Base-by-base conservation (phyloP, 2,329 filamentous ascomycete species). In the Ascocoryne sarcoides region DNA sequence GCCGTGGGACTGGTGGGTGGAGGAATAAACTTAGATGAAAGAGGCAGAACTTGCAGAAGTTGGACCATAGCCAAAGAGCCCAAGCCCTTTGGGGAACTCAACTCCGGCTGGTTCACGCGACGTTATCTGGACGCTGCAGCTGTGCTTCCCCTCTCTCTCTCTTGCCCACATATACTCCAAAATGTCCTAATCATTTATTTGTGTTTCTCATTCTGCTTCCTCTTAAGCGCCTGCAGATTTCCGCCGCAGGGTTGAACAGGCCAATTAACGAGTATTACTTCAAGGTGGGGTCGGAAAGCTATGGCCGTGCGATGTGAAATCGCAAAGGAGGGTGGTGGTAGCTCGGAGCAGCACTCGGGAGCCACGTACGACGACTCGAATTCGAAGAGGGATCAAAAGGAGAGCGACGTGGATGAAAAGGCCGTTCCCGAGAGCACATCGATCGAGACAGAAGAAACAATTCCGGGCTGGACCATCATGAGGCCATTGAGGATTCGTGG, bases 401-500 rank as follows among this genome's bases (percentile, higher is more conserved):
- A 20, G 8, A 35, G n/a, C 10, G 19, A 15, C 32, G 4, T 10
- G 5, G 20, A 19, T n/a, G 32, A 35, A 4, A 35, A 35, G 32
- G 4, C 9, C 17, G 17, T 4, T 12, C 12, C 8, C 3, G 32
- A 19, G 17, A n/a, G 14, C 9, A 4, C 19, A 12, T 14, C 17
- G 10, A 12, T 10, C 20, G 20, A 28, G 18, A n/a, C n/a, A n/a
- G 18, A 2, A 26, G 20, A 42, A 5, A 40, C 28, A 8, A 17
- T 44, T 4, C 42, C 50, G 5, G 48, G 48, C 10, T 52, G 50
- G 50, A 51, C 46, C 10, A 48, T 44, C 37, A 47, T 47, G 47
- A 35, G 39, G 5, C 46, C 46, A 4, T 34, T 51, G 36, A 39
- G 26, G n/a, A 42, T 45, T 37, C 29, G 42, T 21, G 35, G 21